These are phyloP conservation scores for Microsporum canis DNA, from an alignment of 2,329 filamentous ascomycete species.

Conservation along the genomic window DNA sequence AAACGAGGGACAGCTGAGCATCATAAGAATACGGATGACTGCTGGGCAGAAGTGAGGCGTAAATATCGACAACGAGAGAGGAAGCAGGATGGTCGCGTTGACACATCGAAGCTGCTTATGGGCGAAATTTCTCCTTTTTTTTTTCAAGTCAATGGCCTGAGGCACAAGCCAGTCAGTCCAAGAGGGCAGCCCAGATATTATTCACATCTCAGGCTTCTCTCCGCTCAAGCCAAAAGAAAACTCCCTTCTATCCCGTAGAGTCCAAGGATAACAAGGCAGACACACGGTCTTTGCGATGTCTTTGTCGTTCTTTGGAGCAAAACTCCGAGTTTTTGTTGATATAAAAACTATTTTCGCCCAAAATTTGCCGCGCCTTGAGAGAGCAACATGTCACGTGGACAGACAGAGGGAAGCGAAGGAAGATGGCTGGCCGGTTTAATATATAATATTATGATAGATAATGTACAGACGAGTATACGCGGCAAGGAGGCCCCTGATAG, in stretches of 20 bases:
- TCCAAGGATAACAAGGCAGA: no score
- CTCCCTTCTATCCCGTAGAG: no score
- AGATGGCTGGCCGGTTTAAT: neutral
- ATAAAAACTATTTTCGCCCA: no score
- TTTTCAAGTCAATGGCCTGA: neutral
- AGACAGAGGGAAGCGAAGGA: neutral
- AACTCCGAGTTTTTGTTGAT: no score
- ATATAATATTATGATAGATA: no score
- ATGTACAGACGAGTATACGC: no score
- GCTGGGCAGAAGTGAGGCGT: neutral
- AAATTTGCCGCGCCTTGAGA: neutral
- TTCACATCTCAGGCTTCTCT: no score
- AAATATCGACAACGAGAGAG: neutral
- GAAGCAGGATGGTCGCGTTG: neutral
- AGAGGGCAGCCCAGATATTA: neutral
- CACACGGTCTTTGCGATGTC: no score
- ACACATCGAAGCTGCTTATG: neutral
- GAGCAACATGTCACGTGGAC: neutral
- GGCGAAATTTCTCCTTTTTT: neutral
- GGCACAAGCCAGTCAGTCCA: neutral
- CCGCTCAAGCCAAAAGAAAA: no score
- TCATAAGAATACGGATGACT: conserved; percentile 6
- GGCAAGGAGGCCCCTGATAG: no score
- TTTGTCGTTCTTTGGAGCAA: no score
- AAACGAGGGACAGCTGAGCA: neutral